Percentiles rank a stretch among this genome's conserved stretches.
phyloP scores from a whole-genome alignment of 129 eudicot genomes.

The carrot (Daucus carota) region DH1_v3.0 NC_030386.2:26447501-26448000 shows the following conservation, averaged over 20 bases:
- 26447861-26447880: slow-evolving; percentile 3
- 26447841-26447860: neutral
- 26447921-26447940: slow-evolving; percentile 69
- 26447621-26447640: neutral
- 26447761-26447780: slow-evolving; percentile 56
- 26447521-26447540: slow-evolving; percentile 77
- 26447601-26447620: neutral
- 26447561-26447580: slow-evolving; percentile 69
- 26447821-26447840: neutral
- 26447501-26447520: slow-evolving; percentile 81
- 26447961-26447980: slow-evolving; percentile 49
- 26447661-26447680: slow-evolving; percentile 74
- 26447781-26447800: slow-evolving; percentile 50
- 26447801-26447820: slow-evolving; percentile 41
- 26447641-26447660: neutral
- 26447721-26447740: slow-evolving; percentile 49
- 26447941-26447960: slow-evolving; percentile 78
- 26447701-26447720: slow-evolving; percentile 37
- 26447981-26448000: slow-evolving; percentile 16
- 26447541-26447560: slow-evolving; percentile 78
- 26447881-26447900: slow-evolving; percentile 56
- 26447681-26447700: slow-evolving; percentile 57
- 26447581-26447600: slow-evolving; percentile 8
- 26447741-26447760: slow-evolving; percentile 54
- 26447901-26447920: slow-evolving; percentile 81